Evolutionary conservation across 495 filamentous ascomycete genomes (phyloP).

Genomic region (Xanthoparmelia taractica): DNA sequence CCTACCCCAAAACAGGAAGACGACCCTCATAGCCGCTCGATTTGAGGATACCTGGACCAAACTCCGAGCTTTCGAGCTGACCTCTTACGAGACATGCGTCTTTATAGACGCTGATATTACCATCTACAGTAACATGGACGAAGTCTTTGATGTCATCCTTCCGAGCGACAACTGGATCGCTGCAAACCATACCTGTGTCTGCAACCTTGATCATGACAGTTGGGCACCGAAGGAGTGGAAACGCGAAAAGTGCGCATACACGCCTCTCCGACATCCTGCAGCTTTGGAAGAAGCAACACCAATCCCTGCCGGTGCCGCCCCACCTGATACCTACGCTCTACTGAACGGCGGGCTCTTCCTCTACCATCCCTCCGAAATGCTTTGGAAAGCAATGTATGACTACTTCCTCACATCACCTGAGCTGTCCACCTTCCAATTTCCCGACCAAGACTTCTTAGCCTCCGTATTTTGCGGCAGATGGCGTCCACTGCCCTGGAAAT

Average conservation of each 20-base stretch:
- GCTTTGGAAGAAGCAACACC: slow-evolving; percentile 27
- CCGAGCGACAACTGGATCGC: slow-evolving; percentile 36
- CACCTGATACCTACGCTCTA: slow-evolving; percentile 33
- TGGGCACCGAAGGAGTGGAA: slow-evolving; percentile 46
- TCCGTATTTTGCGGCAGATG: slow-evolving; percentile 40
- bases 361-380: slow-evolving; percentile 34
- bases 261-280: slow-evolving; percentile 31
- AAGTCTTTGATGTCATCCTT: slow-evolving; percentile 34
- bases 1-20: slow-evolving; percentile 14
- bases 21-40: slow-evolving; percentile 27
- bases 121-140: slow-evolving; percentile 39
- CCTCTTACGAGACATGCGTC: slow-evolving; percentile 34
- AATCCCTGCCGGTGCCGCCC: slow-evolving; percentile 20
- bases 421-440: slow-evolving; percentile 38
- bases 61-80: slow-evolving; percentile 43
- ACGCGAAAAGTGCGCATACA: slow-evolving; percentile 44
- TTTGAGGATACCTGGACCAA: slow-evolving; percentile 52
- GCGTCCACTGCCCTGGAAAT: slow-evolving; percentile 40
- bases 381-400: slow-evolving; percentile 35
- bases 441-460: slow-evolving; percentile 48
- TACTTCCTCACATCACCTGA: slow-evolving; percentile 33
- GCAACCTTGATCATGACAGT: slow-evolving; percentile 39
- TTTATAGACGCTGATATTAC: slow-evolving; percentile 49
- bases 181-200: slow-evolving; percentile 47
- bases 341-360: slow-evolving; percentile 69